Conservation (phyloP, 441 rosid genomes). For the Eruca vesicaria region DNA sequence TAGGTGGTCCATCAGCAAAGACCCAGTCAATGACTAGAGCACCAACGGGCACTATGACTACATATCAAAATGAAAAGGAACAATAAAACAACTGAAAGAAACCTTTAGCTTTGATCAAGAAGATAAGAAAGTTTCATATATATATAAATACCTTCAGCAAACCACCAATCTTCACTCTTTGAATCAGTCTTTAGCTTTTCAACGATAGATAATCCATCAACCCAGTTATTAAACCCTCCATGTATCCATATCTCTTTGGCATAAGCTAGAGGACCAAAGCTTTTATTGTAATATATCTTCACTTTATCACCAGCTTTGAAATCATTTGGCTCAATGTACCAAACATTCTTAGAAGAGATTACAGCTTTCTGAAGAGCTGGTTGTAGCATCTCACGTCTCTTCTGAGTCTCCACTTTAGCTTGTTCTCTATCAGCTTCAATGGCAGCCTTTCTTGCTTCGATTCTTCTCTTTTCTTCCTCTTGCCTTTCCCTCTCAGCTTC, state of each 20-base stretch:
- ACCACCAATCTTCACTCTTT: constrained; percentile 84
- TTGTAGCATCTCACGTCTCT: constrained; percentile 46
- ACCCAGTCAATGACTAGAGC: constrained; percentile 91
- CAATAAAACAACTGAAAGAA: neutral
- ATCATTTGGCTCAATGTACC: constrained; percentile 72
- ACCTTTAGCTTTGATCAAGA: neutral
- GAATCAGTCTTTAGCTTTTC: constrained; percentile 47
- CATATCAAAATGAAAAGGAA: constrained; percentile 23
- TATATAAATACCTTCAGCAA: constrained; percentile 60
- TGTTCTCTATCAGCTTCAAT: constrained; percentile 76
- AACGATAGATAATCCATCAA: constrained; percentile 59
- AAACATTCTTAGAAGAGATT: constrained; percentile 53
- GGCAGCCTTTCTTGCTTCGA: constrained; percentile 75
- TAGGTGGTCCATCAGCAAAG: constrained; percentile 89
- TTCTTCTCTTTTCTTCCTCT: constrained; percentile 72
- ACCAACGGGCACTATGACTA: constrained; percentile 67
- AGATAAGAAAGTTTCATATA: constrained; percentile 17
- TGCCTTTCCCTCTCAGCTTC: constrained; percentile 73
- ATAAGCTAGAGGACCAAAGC: constrained; percentile 70
- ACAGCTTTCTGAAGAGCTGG: constrained; percentile 53
- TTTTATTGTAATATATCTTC: constrained; percentile 66
- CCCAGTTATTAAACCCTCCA: constrained; percentile 89
- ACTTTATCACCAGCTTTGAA: constrained; percentile 62
- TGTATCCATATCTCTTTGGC: constrained; percentile 84
- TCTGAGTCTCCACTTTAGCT: constrained; percentile 66